Conservation (phyloP, 2,329 filamentous ascomycete genomes). For the Cladobotryum protrusum region DNA sequence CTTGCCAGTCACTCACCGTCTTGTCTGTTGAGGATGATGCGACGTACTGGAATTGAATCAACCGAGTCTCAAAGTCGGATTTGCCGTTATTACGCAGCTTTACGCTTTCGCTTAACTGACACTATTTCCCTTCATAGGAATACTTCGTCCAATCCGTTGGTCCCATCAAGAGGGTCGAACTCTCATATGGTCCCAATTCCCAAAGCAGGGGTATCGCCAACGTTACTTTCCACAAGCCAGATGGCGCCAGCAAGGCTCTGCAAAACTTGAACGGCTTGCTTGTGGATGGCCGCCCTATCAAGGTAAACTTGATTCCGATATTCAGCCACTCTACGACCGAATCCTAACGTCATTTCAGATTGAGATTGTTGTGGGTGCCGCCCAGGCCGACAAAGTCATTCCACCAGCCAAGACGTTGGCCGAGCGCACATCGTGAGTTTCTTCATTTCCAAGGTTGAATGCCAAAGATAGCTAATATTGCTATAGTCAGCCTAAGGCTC, state of each 20-base stretch:
- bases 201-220: conserved; percentile 88
- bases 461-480: background rate
- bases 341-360: conserved; percentile 50
- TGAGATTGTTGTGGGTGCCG: conserved; percentile 80
- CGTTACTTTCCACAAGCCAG: conserved; percentile 74
- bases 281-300: conserved; percentile 85
- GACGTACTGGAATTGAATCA: conserved; percentile 21
- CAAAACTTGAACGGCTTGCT: conserved; percentile 79
- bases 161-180: conserved; percentile 81
- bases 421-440: conserved; percentile 68
- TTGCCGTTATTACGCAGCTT: conserved; percentile 21
- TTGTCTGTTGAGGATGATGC: conserved; percentile 2
- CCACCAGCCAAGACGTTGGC: conserved; percentile 65
- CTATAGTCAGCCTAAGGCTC: conserved; percentile 31
- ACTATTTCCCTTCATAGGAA: conserved; percentile 68
- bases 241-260: conserved; percentile 79
- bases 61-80: conserved; percentile 26
- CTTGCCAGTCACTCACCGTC: conserved; percentile 20
- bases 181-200: conserved; percentile 90
- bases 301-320: conserved; percentile 45
- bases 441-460: background rate
- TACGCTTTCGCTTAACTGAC: conserved; percentile 55
- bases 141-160: conserved; percentile 88
- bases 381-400: conserved; percentile 60
- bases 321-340: background rate